A percentile compares a stretch with the other conserved stretches of the same genome.
Evolutionary conservation across 1,139 yeast genomes (phyloP).

Genomic region (Taphrina deformans): DNA sequence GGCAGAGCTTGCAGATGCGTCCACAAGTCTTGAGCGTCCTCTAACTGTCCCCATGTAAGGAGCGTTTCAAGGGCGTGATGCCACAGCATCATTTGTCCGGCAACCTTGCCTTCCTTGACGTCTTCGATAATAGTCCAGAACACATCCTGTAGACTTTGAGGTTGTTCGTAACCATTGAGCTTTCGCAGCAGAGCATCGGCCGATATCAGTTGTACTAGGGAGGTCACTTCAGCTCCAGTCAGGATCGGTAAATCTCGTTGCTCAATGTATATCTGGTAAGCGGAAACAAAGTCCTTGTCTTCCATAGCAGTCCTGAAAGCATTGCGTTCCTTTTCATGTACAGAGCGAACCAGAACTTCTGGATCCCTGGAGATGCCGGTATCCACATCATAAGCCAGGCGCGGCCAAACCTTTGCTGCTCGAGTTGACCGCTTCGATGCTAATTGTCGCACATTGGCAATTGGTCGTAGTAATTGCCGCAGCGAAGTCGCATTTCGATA

Average conservation of each 20-base stretch:
- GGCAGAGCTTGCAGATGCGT: not conserved
- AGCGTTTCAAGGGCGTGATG: conserved; percentile 15
- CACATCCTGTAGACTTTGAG: conserved; percentile 20
- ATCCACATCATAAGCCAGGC: not conserved
- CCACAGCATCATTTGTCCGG: conserved; percentile 25
- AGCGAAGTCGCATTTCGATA: not conserved
- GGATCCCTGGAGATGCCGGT: conserved; percentile 7
- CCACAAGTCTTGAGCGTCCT: conserved; percentile 24
- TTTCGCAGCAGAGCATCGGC: conserved; percentile 28
- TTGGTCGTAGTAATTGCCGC: not conserved
- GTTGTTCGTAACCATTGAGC: conserved; percentile 22
- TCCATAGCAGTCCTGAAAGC: conserved; percentile 18
- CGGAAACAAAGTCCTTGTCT: conserved; percentile 12
- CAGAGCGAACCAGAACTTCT: conserved; percentile 9
- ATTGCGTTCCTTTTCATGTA: conserved; percentile 24
- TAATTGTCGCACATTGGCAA: not conserved
- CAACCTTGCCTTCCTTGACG: conserved; percentile 10
- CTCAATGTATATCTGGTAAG: conserved; percentile 23
- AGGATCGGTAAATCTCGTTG: conserved; percentile 9
- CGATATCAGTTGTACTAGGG: conserved; percentile 24
- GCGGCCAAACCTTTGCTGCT: conserved; percentile 5
- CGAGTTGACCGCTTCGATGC: conserved; percentile 6
- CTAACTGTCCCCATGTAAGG: not conserved
- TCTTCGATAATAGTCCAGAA: conserved; percentile 25
- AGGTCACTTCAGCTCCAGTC: conserved; percentile 24